Percentiles rank a stretch among this genome's conserved stretches.
These are phyloP conservation scores for Gnaphalium uliginosum DNA, from an alignment of 129 eudicot genomes.

Conservation along the genomic window DNA sequence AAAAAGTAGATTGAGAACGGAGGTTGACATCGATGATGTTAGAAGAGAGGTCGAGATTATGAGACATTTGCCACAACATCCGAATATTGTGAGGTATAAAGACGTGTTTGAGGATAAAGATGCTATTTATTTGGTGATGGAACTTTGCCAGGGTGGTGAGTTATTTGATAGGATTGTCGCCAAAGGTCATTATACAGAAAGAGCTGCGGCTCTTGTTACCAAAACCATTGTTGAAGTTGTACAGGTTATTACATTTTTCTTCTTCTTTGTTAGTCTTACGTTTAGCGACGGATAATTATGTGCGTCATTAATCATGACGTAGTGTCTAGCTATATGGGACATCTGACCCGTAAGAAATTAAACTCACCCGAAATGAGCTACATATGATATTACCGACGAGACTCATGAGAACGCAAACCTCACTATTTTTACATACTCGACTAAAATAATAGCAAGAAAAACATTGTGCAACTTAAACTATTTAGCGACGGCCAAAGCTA, in stretches of 20 bases:
- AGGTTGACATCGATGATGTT: conserved; percentile 80
- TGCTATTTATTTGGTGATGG: conserved; percentile 89
- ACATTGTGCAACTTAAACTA: no score
- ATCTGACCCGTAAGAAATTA: neutral
- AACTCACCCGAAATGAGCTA: neutral
- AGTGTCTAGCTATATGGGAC: neutral
- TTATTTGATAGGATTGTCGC: conserved; percentile 89
- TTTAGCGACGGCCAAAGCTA: no score
- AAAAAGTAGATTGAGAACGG: conserved; percentile 67
- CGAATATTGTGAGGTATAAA: conserved; percentile 73
- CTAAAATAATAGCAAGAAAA: neutral
- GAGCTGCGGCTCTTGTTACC: conserved; percentile 85
- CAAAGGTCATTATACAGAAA: conserved; percentile 85
- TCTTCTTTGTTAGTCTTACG: neutral
- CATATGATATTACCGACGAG: no score
- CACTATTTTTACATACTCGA: no score
- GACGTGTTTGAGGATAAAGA: conserved; percentile 86
- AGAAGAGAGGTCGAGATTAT: conserved; percentile 91
- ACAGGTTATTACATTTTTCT: conserved; percentile 46
- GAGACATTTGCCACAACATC: conserved; percentile 78
- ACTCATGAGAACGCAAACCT: no score
- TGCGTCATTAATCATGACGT: neutral
- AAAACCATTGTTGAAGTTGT: conserved; percentile 85
- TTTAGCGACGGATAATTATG: neutral
- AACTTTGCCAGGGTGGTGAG: conserved; percentile 92